A percentile compares a stretch with the other conserved stretches of the same genome.
Conservation (phyloP, 108 stramenopile species). For the Epipyxis sp. region DNA sequence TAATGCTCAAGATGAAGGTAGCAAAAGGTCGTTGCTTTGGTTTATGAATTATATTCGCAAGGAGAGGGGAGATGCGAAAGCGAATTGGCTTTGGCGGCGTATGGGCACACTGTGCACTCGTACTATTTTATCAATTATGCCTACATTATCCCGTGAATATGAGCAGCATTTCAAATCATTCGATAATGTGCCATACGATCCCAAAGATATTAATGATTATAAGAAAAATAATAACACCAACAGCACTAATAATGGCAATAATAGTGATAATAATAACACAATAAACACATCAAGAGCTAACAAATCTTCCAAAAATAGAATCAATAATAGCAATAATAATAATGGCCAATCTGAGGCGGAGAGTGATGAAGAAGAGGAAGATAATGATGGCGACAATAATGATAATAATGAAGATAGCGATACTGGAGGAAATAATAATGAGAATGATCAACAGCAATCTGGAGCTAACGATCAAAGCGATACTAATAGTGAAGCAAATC, state of each 20-base stretch:
- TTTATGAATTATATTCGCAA: constrained; percentile 60
- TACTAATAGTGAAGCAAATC: too few relatives aligned
- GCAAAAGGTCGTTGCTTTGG: constrained; percentile 69
- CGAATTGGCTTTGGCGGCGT: constrained; percentile 58
- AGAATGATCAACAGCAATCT: not conserved
- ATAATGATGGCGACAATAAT: not conserved
- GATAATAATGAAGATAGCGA: not conserved
- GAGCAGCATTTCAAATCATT: constrained; percentile 41
- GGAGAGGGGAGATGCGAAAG: constrained; percentile 50
- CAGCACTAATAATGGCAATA: not conserved
- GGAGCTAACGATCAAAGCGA: too few relatives aligned
- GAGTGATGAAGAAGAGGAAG: not conserved
- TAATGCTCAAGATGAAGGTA: constrained; percentile 46
- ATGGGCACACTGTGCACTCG: constrained; percentile 65
- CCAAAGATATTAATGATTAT: too few relatives aligned
- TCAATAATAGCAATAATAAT: not conserved
- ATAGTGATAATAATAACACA: not conserved
- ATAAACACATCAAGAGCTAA: too few relatives aligned
- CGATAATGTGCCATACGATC: not conserved
- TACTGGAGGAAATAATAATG: not conserved
- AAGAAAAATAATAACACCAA: too few relatives aligned
- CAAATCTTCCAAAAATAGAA: not conserved
- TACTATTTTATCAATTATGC: constrained; percentile 63
- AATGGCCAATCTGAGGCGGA: not conserved
- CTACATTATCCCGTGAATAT: constrained; percentile 64